Conservation (phyloP, 1,284 basidiomycete genomes). For the Ceratobasidium sp. region DNA sequence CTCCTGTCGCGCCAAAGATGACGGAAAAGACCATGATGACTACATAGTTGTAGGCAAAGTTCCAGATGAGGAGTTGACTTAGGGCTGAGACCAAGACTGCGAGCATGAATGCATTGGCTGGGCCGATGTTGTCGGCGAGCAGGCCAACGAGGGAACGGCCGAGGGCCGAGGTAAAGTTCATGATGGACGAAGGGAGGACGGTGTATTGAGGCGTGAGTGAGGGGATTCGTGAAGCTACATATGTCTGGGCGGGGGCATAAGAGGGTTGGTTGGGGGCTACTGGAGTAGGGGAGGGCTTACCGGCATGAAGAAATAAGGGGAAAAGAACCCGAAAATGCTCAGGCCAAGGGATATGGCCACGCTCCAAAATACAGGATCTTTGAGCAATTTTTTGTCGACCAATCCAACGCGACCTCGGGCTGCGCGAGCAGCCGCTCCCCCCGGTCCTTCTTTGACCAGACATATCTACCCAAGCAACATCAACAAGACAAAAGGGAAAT, state of each 20-base stretch:
- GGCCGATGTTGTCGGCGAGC: conserved; percentile 51
- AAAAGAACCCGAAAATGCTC: conserved; percentile 46
- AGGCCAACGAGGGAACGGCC: conserved; percentile 51
- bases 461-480: conserved; percentile 29
- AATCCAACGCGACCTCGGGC: conserved; percentile 35
- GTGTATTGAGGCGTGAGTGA: conserved; percentile 44
- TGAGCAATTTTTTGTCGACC: conserved; percentile 47
- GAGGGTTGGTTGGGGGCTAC: not conserved
- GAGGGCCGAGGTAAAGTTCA: conserved; percentile 51
- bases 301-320: conserved; percentile 45
- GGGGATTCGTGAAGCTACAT: conserved; percentile 49
- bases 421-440: conserved; percentile 18
- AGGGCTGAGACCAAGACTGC: conserved; percentile 50
- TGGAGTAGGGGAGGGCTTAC: conserved; percentile 43
- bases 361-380: conserved; percentile 50
- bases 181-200: conserved; percentile 50
- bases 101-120: conserved; percentile 52
- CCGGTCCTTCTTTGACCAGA: conserved; percentile 39
- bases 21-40: conserved; percentile 51
- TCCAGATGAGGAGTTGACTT: conserved; percentile 52
- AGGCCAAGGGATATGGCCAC: conserved; percentile 44
- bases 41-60: conserved; percentile 51
- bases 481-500: conserved; percentile 34
- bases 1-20: conserved; percentile 47
- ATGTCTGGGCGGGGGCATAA: conserved; percentile 37